Evolutionary conservation across 2,329 filamentous ascomycete genomes (phyloP), one percentile per base, ranked within the genome.

Genomic region (Stagonosporopsis vannaccii): DNA sequence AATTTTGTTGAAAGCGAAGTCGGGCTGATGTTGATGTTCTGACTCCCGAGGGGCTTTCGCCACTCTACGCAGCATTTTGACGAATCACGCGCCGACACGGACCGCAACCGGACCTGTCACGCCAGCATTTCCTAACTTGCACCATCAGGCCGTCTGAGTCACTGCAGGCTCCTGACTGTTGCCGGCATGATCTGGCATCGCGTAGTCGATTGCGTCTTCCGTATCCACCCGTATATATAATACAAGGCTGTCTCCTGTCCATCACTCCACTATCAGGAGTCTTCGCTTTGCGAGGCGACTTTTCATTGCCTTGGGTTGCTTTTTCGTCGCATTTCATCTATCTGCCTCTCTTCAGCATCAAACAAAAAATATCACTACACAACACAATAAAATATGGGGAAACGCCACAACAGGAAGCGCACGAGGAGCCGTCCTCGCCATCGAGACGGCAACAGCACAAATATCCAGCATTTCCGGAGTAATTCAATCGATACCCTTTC

Each of bases 381-480:
- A 44, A 49, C 22, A 43, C 30, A 33, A 23, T 17, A 42, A 28
- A 51, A 42, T 4, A 54, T 79, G 77, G 75, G 75, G 59, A 75
- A 78, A 62, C 71, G 77, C 60, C 77, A 79, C 67, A 79, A 79
- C 66, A 70, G 77, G 59, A 78, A 76, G 59, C 75, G 77, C 49
- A 79, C 75, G 19, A 71, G 77, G 58, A 77, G 75, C 63, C 74
- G 77, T 32, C 76, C 76, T 43, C 74, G 77, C 45, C 74, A 78
- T 61, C 74, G 75, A 53, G 68, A 74, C 56, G 61, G 64, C 39
- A 60, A 50, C 56, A 68, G 56, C n/a, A 17, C 51, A 55, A 62
- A 50, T 43, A 59, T 63, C 59, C 68, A 63, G 46, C 73, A 72
- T 61, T 59, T 52, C 54, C 69, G 68, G 48, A 75, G 63, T 54